These are phyloP conservation scores for Dendrobium nobile DNA, from an alignment of 106 monocot species.

Conservation along the genomic window DNA sequence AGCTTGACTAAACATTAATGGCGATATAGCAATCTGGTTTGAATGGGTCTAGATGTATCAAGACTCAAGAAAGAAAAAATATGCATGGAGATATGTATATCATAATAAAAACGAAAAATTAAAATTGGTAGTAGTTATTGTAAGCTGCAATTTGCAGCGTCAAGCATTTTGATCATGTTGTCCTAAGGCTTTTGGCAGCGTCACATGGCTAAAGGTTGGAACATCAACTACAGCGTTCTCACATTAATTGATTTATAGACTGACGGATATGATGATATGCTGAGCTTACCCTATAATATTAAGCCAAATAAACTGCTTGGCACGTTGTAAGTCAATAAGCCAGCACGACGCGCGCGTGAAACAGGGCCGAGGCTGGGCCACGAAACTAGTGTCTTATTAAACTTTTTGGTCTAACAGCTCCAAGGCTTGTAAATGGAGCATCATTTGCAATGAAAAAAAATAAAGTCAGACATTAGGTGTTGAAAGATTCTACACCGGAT, in stretches of 20 bases:
- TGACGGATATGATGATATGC: background rate
- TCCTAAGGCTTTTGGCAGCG: too few relatives aligned
- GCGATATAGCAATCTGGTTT: too few relatives aligned
- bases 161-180: too few relatives aligned
- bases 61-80: too few relatives aligned
- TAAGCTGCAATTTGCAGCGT: background rate
- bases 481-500: background rate
- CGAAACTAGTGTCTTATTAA: background rate
- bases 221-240: background rate
- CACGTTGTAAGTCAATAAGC: background rate
- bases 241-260: background rate
- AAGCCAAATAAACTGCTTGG: constrained; percentile 1
- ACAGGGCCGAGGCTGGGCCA: too few relatives aligned
- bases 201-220: background rate
- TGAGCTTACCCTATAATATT: background rate
- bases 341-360: background rate
- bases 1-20: background rate
- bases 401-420: background rate
- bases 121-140: background rate
- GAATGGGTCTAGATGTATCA: too few relatives aligned
- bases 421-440: background rate
- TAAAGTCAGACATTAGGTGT: background rate
- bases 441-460: background rate
- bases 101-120: background rate
- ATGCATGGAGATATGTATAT: background rate